A percentile compares a stretch with the other conserved stretches of the same genome.
These are phyloP conservation scores for Aphanomyces euteiches DNA, from an alignment of 352 stramenopile species.

Conservation along the genomic window DNA sequence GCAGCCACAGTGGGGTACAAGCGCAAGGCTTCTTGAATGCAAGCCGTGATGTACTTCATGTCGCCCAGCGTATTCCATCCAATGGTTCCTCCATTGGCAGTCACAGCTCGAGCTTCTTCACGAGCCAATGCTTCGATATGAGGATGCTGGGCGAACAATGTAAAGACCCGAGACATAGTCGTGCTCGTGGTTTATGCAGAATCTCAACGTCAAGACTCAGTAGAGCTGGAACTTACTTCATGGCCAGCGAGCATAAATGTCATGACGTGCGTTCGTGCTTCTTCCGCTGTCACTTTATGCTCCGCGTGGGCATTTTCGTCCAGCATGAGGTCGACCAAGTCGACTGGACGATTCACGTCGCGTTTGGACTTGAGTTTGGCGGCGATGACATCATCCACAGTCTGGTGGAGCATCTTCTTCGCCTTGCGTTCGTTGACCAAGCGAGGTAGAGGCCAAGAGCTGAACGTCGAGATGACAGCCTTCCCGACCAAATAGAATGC, in stretches of 20 bases:
- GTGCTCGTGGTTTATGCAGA: background rate
- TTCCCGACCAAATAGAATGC: background rate
- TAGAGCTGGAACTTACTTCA: slow-evolving; percentile 3
- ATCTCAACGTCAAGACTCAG: background rate
- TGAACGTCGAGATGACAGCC: slow-evolving; percentile 3
- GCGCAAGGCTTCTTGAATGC: slow-evolving; percentile 26
- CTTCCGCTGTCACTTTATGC: background rate
- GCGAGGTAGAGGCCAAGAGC: background rate
- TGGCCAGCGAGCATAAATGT: slow-evolving; percentile 25
- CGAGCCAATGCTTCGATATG: background rate
- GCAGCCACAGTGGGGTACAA: slow-evolving; percentile 11
- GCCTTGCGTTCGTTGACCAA: background rate
- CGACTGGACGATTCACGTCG: background rate
- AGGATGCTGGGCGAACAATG: slow-evolving; percentile 2
- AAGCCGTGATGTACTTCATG: slow-evolving; percentile 24
- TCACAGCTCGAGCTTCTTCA: background rate
- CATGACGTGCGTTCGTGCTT: slow-evolving; percentile 24
- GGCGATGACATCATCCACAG: slow-evolving; percentile 25
- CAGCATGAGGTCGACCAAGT: slow-evolving; percentile 27
- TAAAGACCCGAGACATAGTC: background rate
- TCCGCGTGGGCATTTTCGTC: slow-evolving; percentile 5
- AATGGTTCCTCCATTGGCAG: background rate
- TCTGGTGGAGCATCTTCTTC: slow-evolving; percentile 16
- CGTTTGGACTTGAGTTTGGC: slow-evolving; percentile 4
- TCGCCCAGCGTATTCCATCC: background rate